Evolutionary conservation across 306 rosid species (phyloP), one percentile per base, ranked within the genome.

Genomic region (Spatholobus suberectus): DNA sequence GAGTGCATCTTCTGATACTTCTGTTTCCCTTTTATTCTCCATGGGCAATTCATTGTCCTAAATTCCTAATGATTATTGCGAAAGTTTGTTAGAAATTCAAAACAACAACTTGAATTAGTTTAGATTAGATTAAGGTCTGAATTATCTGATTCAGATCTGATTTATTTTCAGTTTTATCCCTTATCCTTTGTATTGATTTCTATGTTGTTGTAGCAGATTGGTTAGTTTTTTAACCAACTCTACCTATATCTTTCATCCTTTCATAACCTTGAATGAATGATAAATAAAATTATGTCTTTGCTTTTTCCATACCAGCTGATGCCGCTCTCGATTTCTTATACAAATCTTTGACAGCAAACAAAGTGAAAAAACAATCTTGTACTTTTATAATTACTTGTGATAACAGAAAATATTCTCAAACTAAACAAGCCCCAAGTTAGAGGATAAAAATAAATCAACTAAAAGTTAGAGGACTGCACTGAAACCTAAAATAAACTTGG

Each of bases 1-100:
- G 81, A 91, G 99, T 92, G 52, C 78, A 82, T 74, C 47, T 74
- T 72, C 68, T 29, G 10, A 46, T 24, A 40, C 79, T 61, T 44
- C n/a, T 29, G 1, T 34, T 67, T 54, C 23, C 24, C 43, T 29
- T 17, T 54, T 13, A 8, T 79, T 66, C 26, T 29, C 14, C 15
- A 44, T 32, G 52, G 13, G 0, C 2, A 43, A 27, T 61, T 70
- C n/a, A 5, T 65, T 74, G 13, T 29, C 32, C 32, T 29, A 29
- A 29, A n/a, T n/a, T 51, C 52, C 26, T n/a, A 26, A 34, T 17
- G 23, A 65, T 54, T 32, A 54, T n/a, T 21, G 5, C 3, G 1
- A 47, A 47, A 47, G 54, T 49, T 49, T 49, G 8, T 49, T n/a
- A 14, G 54, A 20, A 52, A 52, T 52, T 52, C 18, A 24, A 52